A percentile compares a stretch with the other conserved stretches of the same genome.
phyloP scores from a whole-genome alignment of 2,329 filamentous ascomycete species.

The Tolypocladium ophioglossoides region DNA sequence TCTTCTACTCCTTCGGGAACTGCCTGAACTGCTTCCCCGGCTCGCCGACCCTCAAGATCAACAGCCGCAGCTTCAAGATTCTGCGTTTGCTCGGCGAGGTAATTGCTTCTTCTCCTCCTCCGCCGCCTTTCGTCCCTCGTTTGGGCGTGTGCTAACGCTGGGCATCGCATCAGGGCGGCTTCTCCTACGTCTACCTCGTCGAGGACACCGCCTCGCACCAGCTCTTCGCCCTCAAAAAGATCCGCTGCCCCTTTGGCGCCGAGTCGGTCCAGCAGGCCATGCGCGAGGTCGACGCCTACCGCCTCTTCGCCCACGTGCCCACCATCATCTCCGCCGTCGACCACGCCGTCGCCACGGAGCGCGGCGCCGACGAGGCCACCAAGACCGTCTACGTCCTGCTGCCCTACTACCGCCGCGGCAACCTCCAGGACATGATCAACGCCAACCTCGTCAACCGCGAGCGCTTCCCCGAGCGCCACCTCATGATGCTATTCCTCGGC shows the following conservation, averaged over 20 bases:
- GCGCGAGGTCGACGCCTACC: conserved; percentile 96
- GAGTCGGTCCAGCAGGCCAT: conserved; percentile 92
- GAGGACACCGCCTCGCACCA: conserved; percentile 78
- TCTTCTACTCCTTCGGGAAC: conserved; percentile 84
- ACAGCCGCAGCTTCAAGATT: conserved; percentile 91
- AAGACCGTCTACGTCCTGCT: conserved; percentile 97
- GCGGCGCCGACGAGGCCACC: conserved; percentile 48
- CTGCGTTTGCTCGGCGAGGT: conserved; percentile 87
- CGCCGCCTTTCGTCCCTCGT: no score
- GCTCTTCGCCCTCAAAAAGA: conserved; percentile 95
- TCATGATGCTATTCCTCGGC: conserved; percentile 86
- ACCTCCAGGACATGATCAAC: conserved; percentile 97
- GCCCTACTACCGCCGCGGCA: conserved; percentile 90
- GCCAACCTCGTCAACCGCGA: conserved; percentile 95
- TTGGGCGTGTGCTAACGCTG: not conserved
- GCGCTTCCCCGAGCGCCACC: conserved; percentile 72
- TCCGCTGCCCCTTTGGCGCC: conserved; percentile 93
- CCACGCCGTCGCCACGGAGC: conserved; percentile 69
- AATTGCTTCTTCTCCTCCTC: conserved; percentile 9
- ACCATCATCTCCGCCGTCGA: conserved; percentile 84
- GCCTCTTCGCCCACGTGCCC: conserved; percentile 69
- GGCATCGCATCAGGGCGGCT: conserved; percentile 60
- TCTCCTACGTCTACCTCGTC: conserved; percentile 98
- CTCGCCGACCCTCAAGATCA: conserved; percentile 90
- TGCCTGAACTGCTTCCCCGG: conserved; percentile 96